Evolutionary conservation across 1,139 yeast genomes (phyloP).

Genomic region (Geotrichum europaeum): DNA sequence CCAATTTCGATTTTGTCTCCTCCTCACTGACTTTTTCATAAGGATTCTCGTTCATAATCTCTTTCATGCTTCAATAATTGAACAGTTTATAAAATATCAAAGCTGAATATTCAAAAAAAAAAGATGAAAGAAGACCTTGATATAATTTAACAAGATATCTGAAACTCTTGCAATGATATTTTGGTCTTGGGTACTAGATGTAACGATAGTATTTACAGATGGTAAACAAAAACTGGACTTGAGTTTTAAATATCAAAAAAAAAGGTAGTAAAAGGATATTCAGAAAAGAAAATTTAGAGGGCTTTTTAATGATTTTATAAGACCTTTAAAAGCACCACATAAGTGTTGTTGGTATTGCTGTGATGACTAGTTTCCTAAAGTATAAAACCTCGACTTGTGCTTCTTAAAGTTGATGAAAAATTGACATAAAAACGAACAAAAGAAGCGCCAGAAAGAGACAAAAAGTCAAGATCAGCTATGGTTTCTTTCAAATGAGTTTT

Average conservation of each 20-base stretch:
- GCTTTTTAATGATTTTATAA: not conserved
- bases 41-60: not conserved
- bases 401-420: too few species aligned
- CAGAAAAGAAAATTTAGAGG: not conserved
- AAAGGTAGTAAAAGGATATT: not conserved
- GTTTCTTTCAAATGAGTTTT: too few species aligned
- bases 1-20: not conserved
- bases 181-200: not conserved
- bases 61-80: not conserved
- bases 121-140: not conserved
- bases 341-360: not conserved
- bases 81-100: not conserved
- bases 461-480: too few species aligned
- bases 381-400: not conserved
- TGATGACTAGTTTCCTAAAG: not conserved
- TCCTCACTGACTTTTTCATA: not conserved
- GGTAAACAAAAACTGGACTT: not conserved
- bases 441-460: too few species aligned
- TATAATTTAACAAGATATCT: not conserved
- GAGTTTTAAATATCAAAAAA: not conserved
- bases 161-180: not conserved
- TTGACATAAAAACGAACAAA: too few species aligned
- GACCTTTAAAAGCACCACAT: not conserved
- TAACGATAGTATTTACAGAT: not conserved
- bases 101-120: not conserved